Base-by-base conservation (phyloP, 1,284 basidiomycete species). In the Cryptococcus maquisensis region DNA sequence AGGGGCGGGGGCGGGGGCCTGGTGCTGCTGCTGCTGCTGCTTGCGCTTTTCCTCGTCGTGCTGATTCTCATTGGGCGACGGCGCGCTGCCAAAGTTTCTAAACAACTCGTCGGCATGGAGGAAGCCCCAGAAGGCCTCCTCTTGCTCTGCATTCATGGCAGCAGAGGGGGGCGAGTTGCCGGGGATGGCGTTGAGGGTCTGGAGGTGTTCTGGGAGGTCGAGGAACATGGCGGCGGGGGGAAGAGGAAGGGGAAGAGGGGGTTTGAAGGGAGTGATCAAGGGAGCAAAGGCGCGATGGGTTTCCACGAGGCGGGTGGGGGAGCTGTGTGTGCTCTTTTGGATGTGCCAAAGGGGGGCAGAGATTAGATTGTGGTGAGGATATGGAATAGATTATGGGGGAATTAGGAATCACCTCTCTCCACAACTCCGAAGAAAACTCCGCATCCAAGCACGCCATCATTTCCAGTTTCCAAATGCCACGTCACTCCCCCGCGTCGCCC, bases 71-170 rank as follows among this genome's bases (percentile, higher is more conserved):
- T 55, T 56, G 3, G 62, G 63, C 32, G 64, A 63, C 9, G 68
- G 65, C 9, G 60, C 61, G 32, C 59, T 55, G 40, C 67, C 69
- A 63, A 72, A 71, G 63, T 70, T 64, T 47, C 60, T 40, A 56
- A 72, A 73, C 13, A 74, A 63, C 54, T 71, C 68, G 55, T 73
- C 72, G 35, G 72, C 69, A 59, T 72, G 69, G 44, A 74, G 59
- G 54, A 69, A 74, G 16, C 63, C 62, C 71, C 71, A 74, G 49
- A 74, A 71, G 16, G 68, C 69, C 43, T 71, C 69, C 54, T 74
- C 72, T 39, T 66, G 61, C 52, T 72, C 68, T 41, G 55, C 55
- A 52, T 66, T 63, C 51, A 71, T 61, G 35, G 60, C 69, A 24
- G 59, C 40, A 23, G 66, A 64, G 18, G 66, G 61, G 1, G 72